Evolutionary conservation across 148 eudicot genomes (phyloP), one percentile per base, ranked within the genome.

Genomic region (Camellia lanceoleosa): DNA sequence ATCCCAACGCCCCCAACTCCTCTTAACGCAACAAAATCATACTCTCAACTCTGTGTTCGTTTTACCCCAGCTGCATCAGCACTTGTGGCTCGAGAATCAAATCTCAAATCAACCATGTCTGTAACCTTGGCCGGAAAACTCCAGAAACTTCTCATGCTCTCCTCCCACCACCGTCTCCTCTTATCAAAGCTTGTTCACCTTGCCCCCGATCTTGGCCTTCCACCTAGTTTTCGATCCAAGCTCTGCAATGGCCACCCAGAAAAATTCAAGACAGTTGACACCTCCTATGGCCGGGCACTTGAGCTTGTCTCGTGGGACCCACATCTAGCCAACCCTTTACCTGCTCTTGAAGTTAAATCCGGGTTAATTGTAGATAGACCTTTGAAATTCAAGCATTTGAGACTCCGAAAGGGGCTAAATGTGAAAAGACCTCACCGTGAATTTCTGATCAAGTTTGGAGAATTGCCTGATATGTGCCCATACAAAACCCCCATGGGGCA

Each of bases 281-380:
- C 99, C 38, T 96, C 99, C 2, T 96, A 93, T 84, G 99, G 98
- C 4, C 98, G 90, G 79, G 94, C 97, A 0, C 95, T 96, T 71
- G 97, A 96, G 86, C 98, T 96, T 78, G 95, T 92, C 10, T 78
- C 89, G 2, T 93, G 97, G 92, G 92, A 96, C 71, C 78, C 83
- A 42, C 55, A 74, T 58, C 81, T 96, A 74, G 98, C 92, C 6
- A 69, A 71, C 10, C 83, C 82, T 18, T 80, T 89, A 56, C 92
- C 87, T 9, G 78, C 82, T 52, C 62, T 86, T 61, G 91, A 83
- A 71, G 83, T 47, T 49, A 81, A 77, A n/a, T 18, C 78, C 49
- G 89, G 87, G 16, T 81, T 93, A 81, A 92, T 96, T 63, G 94
- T 96, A 12, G 98, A 96, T 76, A 86, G 97, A 60, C 95, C 97